Base-by-base conservation (phyloP, 176 grass and related monocot species). In the Rhynchospora tenuis region DNA sequence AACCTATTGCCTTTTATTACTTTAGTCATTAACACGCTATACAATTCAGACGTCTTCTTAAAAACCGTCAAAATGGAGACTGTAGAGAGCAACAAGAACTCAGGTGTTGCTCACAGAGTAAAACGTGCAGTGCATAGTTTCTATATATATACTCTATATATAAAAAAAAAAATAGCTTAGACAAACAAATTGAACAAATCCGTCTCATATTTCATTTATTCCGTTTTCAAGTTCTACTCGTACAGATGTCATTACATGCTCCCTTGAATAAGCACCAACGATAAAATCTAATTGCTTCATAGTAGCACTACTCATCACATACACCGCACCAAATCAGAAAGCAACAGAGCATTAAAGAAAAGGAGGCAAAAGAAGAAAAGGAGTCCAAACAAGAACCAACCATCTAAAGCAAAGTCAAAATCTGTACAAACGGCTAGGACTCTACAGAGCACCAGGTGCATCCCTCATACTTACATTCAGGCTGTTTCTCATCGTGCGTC, bases 401-500 rank as follows among this genome's bases (percentile, higher is more conserved):
- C 57, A 50, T 82, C 58, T 28, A 91, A 85, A 88, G 69, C 88
- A 82, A 94, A 55, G 66, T 65, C 64, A 87, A 84, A 89, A 91
- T 71, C 85, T 92, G 86, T 94, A 91, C 91, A 90, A 81, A 60
- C 56, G 24, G 48, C 60, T 9, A 89, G 87, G 83, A 91, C 66
- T 38, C 64, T 89, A 90, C 44, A 88, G 42, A 59, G 93, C 93
- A 85, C 90, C 93, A 79, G 93, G 88, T 51, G 60, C 89, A 73
- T 97, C 92, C 60, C 94, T 91, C 94, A 97, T 97, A 87, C 94
- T 94, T 78, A 97, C 86, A 78, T 94, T 97, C 88, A 97, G 79
- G 66, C 92, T 97, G 88, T 94, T 97, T 86, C 94, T 91, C 94
- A 97, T 97, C 72, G 94, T 97, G 74, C 94, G 89, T 82, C 94